Evolutionary conservation across 352 stramenopile species (phyloP), one percentile per base, ranked within the genome.

Genomic region (Pythium sukuiense): DNA sequence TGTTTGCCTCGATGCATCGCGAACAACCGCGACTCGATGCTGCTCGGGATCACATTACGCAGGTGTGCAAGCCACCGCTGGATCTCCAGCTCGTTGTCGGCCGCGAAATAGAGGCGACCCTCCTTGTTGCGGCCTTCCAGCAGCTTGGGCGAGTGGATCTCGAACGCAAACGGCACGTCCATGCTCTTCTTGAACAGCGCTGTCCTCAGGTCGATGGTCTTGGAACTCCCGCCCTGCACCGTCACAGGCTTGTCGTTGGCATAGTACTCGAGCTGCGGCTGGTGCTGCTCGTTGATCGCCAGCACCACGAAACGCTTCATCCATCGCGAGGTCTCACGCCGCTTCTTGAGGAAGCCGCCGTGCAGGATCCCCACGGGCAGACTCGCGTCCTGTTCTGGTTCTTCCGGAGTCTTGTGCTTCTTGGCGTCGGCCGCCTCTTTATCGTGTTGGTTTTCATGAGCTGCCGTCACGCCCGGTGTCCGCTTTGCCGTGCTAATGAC

Each of bases 51-150:
- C 29, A 71, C 88, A 54, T 95, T 80, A 18, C 87, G 83, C 35
- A 98, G 57, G 35, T 93, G 78, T 0, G 87, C 84, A 12, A 98
- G 75, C 92, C 93, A 98, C 43, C 77, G 77, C 63, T 98, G 90
- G 26, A 96, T 87, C 61, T 97, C 88, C 39, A 96, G 65, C 43
- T 97, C 90, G 37, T 69, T 88, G 32, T 89, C 78, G 0, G 89
- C 85, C 0, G 88, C 83, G 52, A 97, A 97, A 61, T 95, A 95
- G 9, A 97, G 65, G 5, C 88, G 79, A 0, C 91, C 91, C 76
- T 97, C 90, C 43, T 88, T 87, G 68, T 98, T 97, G 41, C 77
- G 77, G 3, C 87, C 82, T 27, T 74, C 54, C 5, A 97, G 73
- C 14, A 97, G 76, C 65, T 93, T 74, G 7, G 89, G 88, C n/a